phyloP scores from a whole-genome alignment of 768 basidiomycete genomes.

The Trichaptum fuscoviolaceum region DNA sequence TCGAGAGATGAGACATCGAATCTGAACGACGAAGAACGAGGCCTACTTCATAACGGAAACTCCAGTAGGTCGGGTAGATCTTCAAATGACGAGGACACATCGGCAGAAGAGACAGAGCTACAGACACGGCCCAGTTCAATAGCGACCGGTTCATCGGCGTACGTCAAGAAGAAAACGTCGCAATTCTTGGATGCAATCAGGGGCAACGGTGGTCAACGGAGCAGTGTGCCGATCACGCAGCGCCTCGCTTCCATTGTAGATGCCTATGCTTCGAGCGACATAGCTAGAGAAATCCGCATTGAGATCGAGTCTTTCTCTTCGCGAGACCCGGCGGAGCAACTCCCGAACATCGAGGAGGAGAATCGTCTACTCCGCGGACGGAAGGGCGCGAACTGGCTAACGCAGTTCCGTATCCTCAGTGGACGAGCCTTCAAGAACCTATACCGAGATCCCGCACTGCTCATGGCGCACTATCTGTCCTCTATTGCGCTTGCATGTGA shows the following conservation, averaged over 20 bases:
- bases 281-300: conserved; percentile 53
- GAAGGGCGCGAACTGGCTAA: conserved; percentile 79
- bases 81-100: conserved; percentile 25
- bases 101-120: conserved; percentile 37
- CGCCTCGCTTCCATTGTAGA: conserved; percentile 69
- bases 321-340: conserved; percentile 26
- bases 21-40: conserved; percentile 68
- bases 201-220: conserved; percentile 27
- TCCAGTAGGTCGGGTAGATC: conserved; percentile 31
- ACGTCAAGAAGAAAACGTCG: conserved; percentile 67
- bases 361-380: conserved; percentile 62
- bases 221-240: conserved; percentile 37
- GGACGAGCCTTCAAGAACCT: conserved; percentile 98
- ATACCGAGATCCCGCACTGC: conserved; percentile 88
- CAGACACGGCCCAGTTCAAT: conserved; percentile 41
- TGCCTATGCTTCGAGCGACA: conserved; percentile 60
- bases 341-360: conserved; percentile 67
- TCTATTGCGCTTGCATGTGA: conserved; percentile 79
- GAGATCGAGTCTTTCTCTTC: conserved; percentile 50
- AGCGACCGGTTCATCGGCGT: conserved; percentile 39
- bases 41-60: conserved; percentile 27
- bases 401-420: conserved; percentile 92
- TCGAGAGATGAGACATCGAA: conserved; percentile 36
- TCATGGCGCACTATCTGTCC: conserved; percentile 86
- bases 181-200: conserved; percentile 60